Evolutionary conservation across 306 rosid species (phyloP), one percentile per base, ranked within the genome.

Genomic region (Sphenostylis stenocarpa): DNA sequence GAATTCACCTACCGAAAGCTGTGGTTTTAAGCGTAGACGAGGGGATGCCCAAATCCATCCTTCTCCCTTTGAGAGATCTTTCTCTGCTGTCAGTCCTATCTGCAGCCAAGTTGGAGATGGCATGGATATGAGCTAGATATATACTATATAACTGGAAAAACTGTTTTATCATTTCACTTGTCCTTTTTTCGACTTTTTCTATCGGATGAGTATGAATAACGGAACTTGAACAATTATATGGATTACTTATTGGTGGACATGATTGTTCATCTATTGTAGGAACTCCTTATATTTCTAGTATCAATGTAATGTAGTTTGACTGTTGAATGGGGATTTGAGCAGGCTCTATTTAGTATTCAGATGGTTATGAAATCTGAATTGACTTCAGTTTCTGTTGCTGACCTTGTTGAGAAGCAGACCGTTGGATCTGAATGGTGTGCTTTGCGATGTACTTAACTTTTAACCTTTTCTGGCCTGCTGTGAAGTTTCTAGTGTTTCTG

Each of bases 31-130:
- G 93, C 96, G 97, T 48, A 88, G 94, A 76, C 69, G 96, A 67
- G 62, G 62, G n/a, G 94, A 89, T 86, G 87, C 91, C 8, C 88
- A 91, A 75, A 73, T 84, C 76, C 90, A 90, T 74, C 90, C 97
- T 73, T 94, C 98, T 65, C 96, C 98, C 4, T 94, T 94, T 3
- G 96, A 94, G 91, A 87, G 89, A 72, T 90, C 94, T 67, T 90
- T 94, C 85, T 76, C 93, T 70, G 86, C 89, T 79, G 93, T 84
- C 81, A 84, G 85, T 77, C 96, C 97, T 75, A 87, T 94, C 73
- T 94, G 93, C 87, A 87, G 88, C 90, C 96, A 90, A 88, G 90
- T 89, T 81, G 90, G 93, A 80, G 97, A 94, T 75, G 96, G 90
- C 91, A 94, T 88, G 94, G 97, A 91, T 86, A 67, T 82, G 89